Conservation (phyloP, 345 rosid species). For the Citropsis articulata region DNA sequence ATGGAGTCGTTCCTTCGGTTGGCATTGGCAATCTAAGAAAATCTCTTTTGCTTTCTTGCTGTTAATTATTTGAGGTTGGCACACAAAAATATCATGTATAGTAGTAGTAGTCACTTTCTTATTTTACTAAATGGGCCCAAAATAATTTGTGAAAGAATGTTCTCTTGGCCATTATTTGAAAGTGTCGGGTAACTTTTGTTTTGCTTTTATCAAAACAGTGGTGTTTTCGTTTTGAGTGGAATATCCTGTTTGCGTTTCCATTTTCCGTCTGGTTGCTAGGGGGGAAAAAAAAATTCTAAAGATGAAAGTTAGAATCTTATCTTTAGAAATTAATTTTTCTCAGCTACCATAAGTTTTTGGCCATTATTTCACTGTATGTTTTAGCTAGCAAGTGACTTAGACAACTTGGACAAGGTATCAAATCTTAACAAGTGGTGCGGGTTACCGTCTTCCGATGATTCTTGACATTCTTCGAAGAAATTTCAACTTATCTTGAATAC, state of each 20-base stretch:
- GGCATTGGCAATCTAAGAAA: not conserved
- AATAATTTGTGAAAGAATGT: not conserved
- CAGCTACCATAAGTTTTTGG: not conserved
- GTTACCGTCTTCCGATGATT: not conserved
- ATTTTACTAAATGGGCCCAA: not conserved
- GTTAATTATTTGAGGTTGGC: not conserved
- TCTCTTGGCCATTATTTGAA: not conserved
- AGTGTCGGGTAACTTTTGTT: not conserved
- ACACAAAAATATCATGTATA: too few species aligned
- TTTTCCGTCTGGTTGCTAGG: not conserved
- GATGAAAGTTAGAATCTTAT: slow-evolving; percentile 9
- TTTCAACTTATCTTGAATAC: not conserved
- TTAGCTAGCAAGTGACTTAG: not conserved
- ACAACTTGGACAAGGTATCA: not conserved
- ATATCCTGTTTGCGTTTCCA: not conserved
- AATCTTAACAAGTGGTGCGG: not conserved
- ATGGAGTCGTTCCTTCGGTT: not conserved
- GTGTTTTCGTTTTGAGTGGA: not conserved
- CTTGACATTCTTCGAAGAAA: not conserved
- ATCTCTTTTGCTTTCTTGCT: not conserved
- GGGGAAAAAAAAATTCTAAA: not conserved
- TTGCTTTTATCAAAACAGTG: not conserved
- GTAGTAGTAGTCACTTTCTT: not conserved
- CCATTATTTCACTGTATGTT: not conserved
- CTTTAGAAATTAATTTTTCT: not conserved